These are phyloP conservation scores for Agaricus subrufescens DNA, from an alignment of 768 basidiomycete species.

Conservation along the genomic window DNA sequence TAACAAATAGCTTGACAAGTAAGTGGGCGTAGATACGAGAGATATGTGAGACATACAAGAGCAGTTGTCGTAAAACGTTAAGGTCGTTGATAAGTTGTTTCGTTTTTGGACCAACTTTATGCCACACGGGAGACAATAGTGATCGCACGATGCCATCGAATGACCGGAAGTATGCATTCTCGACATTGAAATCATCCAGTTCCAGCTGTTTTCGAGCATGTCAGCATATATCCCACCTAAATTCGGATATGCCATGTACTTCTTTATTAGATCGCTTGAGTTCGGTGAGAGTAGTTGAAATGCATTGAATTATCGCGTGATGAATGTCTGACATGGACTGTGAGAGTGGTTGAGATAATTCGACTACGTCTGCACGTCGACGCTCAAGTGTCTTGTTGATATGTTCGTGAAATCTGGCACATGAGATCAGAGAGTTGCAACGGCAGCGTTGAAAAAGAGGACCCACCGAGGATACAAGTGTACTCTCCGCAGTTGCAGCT, in stretches of 20 bases:
- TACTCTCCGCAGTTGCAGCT: conserved; percentile 83
- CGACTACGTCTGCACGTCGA: conserved; percentile 86
- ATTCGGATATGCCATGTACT: conserved; percentile 26
- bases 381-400: conserved; percentile 80
- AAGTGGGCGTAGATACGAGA: not conserved
- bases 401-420: conserved; percentile 78
- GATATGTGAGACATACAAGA: conserved; percentile 50
- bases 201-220: conserved; percentile 60
- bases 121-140: conserved; percentile 93
- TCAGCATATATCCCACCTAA: not conserved
- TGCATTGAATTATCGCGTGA: conserved; percentile 87
- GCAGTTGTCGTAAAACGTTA: conserved; percentile 74
- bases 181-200: conserved; percentile 86
- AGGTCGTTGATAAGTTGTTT: conserved; percentile 90
- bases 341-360: conserved; percentile 83
- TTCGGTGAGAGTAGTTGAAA: conserved; percentile 85
- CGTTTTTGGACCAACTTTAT: conserved; percentile 90
- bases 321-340: conserved; percentile 91
- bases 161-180: conserved; percentile 90
- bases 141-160: conserved; percentile 87
- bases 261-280: conserved; percentile 80
- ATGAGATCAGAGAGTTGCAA: not conserved
- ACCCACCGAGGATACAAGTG: conserved; percentile 86
- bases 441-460: not conserved
- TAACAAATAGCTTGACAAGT: conserved; percentile 64